Base-by-base conservation (phyloP, 495 filamentous ascomycete genomes). In the Xylaria telfairii region DNA sequence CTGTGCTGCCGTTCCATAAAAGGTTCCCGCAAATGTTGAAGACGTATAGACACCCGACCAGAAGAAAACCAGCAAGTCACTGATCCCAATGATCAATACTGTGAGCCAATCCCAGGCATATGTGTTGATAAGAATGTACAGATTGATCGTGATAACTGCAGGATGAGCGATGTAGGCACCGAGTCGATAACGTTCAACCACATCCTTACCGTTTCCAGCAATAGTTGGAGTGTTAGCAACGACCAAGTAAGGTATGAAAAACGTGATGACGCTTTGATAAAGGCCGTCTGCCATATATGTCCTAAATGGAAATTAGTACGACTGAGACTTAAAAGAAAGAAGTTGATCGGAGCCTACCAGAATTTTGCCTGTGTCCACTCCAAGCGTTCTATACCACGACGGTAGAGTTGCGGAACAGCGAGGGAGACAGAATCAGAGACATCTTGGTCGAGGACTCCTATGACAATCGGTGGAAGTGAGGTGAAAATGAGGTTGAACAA, bases 71-170 rank as follows among this genome's bases (percentile, higher is more conserved):
- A 98, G 85, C 32, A 98, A 78, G 70, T 91, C 91, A 81, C 94
- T 97, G 77, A 98, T 86, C 57, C 76, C 77, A 37, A 94, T 90
- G 74, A 97, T 90, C 76, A 97, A 83, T 15, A 92, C 74, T 72
- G 95, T 93, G 75, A 98, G 84, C 95, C 95, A 98, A 79, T 99
- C 96, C 96, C 96, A 98, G 68, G 94, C 87, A 79, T 96, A 98
- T 6, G 92, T 95, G 79, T 99, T 99, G 83, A 99, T 87, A 72
- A 98, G 83, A 74, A 99, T 91, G 83, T 98, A 99, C 66, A 90
- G 78, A 77, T 99, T 99, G 81, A 97, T 96, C 53, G 90, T 90
- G 74, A 97, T 84, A 54, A 96, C 89, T 17, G 93, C 89, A 62
- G 91, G 92, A 62, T 90, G 87, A 4, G 89, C 94, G 66, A 98